Percentiles rank a stretch among this genome's conserved stretches.
These are phyloP conservation scores for Cladosporium sp. DNA, from an alignment of 2,329 filamentous ascomycete species.

Conservation along the genomic window DNA sequence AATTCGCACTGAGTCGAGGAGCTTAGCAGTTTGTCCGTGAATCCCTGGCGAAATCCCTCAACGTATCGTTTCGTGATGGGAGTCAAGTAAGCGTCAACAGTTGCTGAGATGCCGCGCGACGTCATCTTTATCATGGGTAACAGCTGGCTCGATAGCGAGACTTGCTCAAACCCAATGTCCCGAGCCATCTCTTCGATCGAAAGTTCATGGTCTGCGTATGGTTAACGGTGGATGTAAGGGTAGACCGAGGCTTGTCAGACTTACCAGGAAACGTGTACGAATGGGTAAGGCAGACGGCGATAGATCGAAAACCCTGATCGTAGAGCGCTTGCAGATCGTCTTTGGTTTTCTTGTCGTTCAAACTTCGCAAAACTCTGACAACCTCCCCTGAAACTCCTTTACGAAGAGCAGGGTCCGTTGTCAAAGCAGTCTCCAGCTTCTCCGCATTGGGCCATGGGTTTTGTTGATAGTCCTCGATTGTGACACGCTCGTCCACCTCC, in stretches of 20 bases:
- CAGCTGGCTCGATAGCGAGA: conserved; percentile 25
- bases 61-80: conserved; percentile 16
- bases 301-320: conserved; percentile 30
- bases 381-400: conserved; percentile 25
- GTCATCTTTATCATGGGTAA: conserved; percentile 19
- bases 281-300: conserved; percentile 33
- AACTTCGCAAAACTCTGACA: conserved; percentile 24
- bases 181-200: conserved; percentile 23
- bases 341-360: conserved; percentile 15
- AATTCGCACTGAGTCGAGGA: conserved; percentile 60
- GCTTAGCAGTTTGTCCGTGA: conserved; percentile 7
- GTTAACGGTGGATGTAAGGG: no score
- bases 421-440: conserved; percentile 14
- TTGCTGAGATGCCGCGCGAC: conserved; percentile 12
- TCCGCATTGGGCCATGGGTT: no score
- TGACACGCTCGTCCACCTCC: conserved; percentile 25
- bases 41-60: conserved; percentile 13
- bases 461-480: conserved; percentile 31
- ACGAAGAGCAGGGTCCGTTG: conserved; percentile 44
- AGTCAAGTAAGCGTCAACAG: conserved; percentile 17
- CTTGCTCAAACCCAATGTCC: conserved; percentile 25
- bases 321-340: conserved; percentile 24
- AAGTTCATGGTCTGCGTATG: conserved; percentile 31
- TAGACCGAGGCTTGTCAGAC: no score
- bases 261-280: conserved; percentile 31